phyloP scores from a whole-genome alignment of 345 rosid species.

The Syzygium grande region DNA sequence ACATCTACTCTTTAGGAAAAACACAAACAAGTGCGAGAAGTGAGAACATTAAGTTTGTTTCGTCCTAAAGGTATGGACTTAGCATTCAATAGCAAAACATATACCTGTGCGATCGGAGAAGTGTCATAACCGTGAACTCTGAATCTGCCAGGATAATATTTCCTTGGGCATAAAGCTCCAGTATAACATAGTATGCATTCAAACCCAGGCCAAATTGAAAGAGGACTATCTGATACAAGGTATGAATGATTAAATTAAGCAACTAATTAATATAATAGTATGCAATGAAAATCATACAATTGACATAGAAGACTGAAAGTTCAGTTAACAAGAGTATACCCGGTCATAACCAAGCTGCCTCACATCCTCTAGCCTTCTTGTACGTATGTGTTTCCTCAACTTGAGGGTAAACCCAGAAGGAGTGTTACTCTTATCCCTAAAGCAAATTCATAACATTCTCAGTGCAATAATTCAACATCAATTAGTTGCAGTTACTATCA shows the following conservation, averaged over 20 bases:
- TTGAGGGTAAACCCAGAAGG: constrained; percentile 98
- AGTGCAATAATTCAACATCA: not conserved
- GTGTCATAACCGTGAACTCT: constrained; percentile 79
- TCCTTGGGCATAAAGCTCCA: constrained; percentile 99
- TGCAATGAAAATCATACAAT: not conserved
- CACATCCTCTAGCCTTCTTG: constrained; percentile 96
- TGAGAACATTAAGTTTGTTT: not conserved
- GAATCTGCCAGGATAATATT: constrained; percentile 90
- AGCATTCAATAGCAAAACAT: not conserved
- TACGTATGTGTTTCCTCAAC: constrained; percentile 83
- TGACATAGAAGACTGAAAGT: not conserved
- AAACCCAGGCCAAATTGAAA: constrained; percentile 91
- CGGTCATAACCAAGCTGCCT: constrained; percentile 97
- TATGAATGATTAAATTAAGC: not conserved
- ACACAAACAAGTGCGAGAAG: not conserved
- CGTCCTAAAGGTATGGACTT: not conserved
- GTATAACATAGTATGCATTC: constrained; percentile 81
- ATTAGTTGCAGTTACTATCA: not conserved
- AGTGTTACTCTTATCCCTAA: constrained; percentile 91
- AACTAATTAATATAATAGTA: not conserved
- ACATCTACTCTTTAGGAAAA: not conserved
- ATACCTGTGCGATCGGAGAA: constrained; percentile 94
- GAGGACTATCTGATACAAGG: constrained; percentile 59
- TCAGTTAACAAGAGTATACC: constrained; percentile 30
- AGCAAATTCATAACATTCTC: not conserved